Evolutionary conservation across 163 green algal species (phyloP), one percentile per base, ranked within the genome.

Genomic region (Prototheca wickerhamii): DNA sequence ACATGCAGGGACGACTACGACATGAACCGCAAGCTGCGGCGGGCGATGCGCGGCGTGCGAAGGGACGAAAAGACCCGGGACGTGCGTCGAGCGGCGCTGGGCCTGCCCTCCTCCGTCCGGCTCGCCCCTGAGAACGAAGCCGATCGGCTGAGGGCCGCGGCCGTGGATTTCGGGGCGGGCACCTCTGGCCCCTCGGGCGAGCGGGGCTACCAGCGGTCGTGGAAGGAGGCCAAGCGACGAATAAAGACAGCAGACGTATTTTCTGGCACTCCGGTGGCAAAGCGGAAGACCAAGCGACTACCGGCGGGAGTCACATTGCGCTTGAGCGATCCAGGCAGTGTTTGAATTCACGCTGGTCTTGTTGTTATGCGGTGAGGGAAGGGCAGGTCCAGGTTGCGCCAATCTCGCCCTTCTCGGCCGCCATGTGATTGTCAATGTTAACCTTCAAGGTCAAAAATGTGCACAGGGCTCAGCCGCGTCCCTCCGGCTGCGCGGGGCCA

Each of bases 1-100:
- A 12, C 52, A 6, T 32, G 44, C 65, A 66, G 59, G 51, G 73
- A 91, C 49, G 74, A 85, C 34, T 88, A 86, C 43, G 64, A 63
- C 1, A 61, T 82, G 6, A 95, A 95, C 81, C 79, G 76, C 61
- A 25, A 52, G 32, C 71, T 93, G 55, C 68, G 87, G 4, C 67
- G 70, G 25, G 51, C 50, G 32, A 67, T 81, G 44, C 71, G 79
- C 37, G 63, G 25, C 2, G 43, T 33, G 12, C 61, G 76, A 20
- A 81, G 77, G 63, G 79, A 74, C 7, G 75, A 79, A n/a, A 63
- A 74, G 51, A 35, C 64, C 18, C 34, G 60, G 7, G 78, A 82
- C 4, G 57, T 57, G 30, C 58, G 68, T 40, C 76, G 86, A 1
- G 57, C 70, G 28, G 60, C 54, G 44, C 69, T 95, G 53, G 79